A percentile compares a stretch with the other conserved stretches of the same genome.
Evolutionary conservation across 1,284 basidiomycete species (phyloP).

Genomic region (Chalciporus sp.): DNA sequence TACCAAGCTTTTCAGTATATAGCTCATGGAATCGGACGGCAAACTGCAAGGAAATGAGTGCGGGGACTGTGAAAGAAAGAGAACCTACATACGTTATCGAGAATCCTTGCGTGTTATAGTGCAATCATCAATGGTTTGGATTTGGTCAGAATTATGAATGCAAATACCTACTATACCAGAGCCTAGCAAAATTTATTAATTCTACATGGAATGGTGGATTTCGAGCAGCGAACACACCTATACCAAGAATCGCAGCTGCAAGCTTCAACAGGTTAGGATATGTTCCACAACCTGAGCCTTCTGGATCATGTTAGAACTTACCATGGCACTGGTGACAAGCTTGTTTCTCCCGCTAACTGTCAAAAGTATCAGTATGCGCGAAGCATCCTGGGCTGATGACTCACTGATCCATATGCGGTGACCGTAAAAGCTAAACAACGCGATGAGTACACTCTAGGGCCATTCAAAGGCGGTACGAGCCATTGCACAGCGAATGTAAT

Average conservation of each 20-base stretch:
- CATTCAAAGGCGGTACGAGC: background rate
- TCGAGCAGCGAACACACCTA: background rate
- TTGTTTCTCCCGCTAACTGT: constrained; percentile 8
- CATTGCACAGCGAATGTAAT: constrained; percentile 12
- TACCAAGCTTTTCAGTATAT: background rate
- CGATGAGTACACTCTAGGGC: background rate
- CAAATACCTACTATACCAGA: background rate
- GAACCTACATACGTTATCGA: background rate
- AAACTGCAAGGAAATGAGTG: background rate
- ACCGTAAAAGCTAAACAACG: constrained; percentile 13
- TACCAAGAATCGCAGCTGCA: background rate
- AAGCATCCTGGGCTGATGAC: background rate
- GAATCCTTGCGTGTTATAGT: background rate
- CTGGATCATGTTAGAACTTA: background rate
- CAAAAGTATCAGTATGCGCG: background rate
- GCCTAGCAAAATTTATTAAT: background rate
- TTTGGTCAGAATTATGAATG: background rate
- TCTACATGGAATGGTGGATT: background rate
- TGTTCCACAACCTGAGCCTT: too few relatives aligned
- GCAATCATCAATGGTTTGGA: background rate
- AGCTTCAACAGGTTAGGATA: background rate
- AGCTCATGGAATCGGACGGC: background rate
- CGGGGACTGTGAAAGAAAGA: background rate
- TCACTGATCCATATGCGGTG: constrained; percentile 20
- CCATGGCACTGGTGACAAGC: background rate